phyloP scores from a whole-genome alignment of 176 grass and related monocot species.

The Avena eriantha region DNA sequence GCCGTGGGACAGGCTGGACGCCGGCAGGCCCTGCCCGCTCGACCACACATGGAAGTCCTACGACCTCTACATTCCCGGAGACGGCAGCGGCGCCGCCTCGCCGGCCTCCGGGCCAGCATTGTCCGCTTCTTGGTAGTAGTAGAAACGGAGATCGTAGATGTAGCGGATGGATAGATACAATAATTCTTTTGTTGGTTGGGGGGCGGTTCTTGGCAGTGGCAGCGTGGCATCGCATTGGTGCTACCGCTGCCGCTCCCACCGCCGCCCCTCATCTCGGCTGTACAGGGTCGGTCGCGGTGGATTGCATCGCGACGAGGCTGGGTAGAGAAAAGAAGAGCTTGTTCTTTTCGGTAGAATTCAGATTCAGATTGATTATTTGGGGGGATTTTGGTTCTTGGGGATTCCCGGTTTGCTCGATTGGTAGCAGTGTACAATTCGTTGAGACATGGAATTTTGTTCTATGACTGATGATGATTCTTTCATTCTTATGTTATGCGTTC shows the following conservation, averaged over 20 bases:
- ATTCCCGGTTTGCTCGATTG: slow-evolving; percentile 38
- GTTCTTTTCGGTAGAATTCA: slow-evolving; percentile 51
- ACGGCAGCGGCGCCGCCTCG: neutral
- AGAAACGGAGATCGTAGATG: neutral
- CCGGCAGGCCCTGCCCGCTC: slow-evolving; percentile 65
- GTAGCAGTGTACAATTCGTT: slow-evolving; percentile 43
- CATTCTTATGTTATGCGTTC: slow-evolving; percentile 25
- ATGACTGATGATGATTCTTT: slow-evolving; percentile 51
- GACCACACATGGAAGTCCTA: slow-evolving; percentile 70
- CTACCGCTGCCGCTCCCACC: neutral
- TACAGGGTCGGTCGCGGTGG: slow-evolving; percentile 29
- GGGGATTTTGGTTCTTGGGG: slow-evolving; percentile 48
- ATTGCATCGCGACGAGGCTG: too few relatives aligned
- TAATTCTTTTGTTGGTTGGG: slow-evolving; percentile 44
- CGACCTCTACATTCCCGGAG: slow-evolving; percentile 58
- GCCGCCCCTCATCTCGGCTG: slow-evolving; percentile 21
- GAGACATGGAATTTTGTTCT: slow-evolving; percentile 40
- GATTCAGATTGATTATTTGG: slow-evolving; percentile 55
- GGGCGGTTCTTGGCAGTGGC: slow-evolving; percentile 36
- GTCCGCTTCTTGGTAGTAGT: slow-evolving; percentile 66
- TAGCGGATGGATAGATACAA: neutral
- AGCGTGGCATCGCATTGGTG: slow-evolving; percentile 32
- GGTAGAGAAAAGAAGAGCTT: slow-evolving; percentile 28
- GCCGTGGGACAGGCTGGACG: slow-evolving; percentile 81
- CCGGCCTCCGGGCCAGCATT: slow-evolving; percentile 46